phyloP scores from a whole-genome alignment of 805 yeast genomes.

The Cyberlindnera veronae region DNA sequence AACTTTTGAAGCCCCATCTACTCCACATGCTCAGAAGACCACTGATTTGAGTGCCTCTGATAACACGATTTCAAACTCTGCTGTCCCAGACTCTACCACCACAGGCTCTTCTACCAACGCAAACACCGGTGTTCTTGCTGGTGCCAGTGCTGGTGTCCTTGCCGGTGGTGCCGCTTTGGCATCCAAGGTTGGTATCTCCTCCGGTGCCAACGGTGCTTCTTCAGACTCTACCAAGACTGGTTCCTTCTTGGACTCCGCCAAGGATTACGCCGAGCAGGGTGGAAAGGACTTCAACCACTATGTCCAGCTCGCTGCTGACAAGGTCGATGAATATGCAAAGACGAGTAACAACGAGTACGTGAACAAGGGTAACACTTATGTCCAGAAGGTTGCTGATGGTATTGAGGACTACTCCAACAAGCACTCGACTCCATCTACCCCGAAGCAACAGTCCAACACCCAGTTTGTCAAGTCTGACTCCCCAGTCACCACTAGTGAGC shows the following conservation, averaged over 20 bases:
- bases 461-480: slow-evolving; percentile 1
- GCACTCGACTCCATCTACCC: slow-evolving; percentile 2
- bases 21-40: slow-evolving; percentile 4
- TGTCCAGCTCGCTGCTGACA: slow-evolving; percentile 18
- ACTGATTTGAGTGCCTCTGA: no score
- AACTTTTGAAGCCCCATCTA: slow-evolving; percentile 4
- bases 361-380: slow-evolving; percentile 10
- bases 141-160: slow-evolving; percentile 1
- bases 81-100: slow-evolving; percentile 2
- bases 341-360: slow-evolving; percentile 12
- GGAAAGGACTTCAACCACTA: slow-evolving; percentile 10
- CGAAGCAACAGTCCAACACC: background rate
- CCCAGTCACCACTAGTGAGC: background rate
- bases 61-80: no score
- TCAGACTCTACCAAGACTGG: background rate
- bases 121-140: slow-evolving; percentile 2
- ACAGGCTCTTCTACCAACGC: background rate
- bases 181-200: background rate
- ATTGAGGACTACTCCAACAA: slow-evolving; percentile 12
- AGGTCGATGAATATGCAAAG: slow-evolving; percentile 16
- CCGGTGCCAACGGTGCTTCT: background rate
- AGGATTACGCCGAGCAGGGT: slow-evolving; percentile 8
- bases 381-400: slow-evolving; percentile 17
- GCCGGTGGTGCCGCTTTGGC: background rate
- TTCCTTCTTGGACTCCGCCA: slow-evolving; percentile 8